These are phyloP conservation scores for Striga hermonthica DNA, from an alignment of 305 asterid genomes.

Conservation along the genomic window DNA sequence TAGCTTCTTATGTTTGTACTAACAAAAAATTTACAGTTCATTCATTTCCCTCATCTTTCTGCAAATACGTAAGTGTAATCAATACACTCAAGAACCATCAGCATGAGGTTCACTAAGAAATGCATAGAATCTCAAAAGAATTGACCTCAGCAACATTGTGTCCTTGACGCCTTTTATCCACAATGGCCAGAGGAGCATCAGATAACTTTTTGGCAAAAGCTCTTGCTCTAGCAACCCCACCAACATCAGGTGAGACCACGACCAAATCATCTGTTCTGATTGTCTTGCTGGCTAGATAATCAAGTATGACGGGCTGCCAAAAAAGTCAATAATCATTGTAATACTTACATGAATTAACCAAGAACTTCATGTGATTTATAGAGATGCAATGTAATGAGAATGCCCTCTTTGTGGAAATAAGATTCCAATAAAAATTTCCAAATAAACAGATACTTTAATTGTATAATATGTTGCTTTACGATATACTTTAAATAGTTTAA, in stretches of 20 bases:
- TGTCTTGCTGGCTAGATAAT: constrained; percentile 95
- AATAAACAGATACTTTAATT: constrained; percentile 17
- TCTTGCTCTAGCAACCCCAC: constrained; percentile 97
- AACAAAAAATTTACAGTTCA: constrained; percentile 24
- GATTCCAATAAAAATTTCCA: background rate
- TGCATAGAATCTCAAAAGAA: constrained; percentile 29
- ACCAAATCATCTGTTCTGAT: constrained; percentile 80
- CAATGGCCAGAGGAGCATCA: constrained; percentile 94
- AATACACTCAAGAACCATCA: constrained; percentile 17
- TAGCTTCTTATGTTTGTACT: constrained; percentile 20
- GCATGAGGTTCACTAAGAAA: constrained; percentile 28
- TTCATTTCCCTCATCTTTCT: constrained; percentile 25
- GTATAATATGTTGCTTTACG: background rate
- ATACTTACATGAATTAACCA: constrained; percentile 12
- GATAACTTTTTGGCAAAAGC: constrained; percentile 92
- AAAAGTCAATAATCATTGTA: constrained; percentile 13
- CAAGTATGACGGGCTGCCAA: constrained; percentile 89
- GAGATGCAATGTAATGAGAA: constrained; percentile 16
- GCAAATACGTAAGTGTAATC: background rate
- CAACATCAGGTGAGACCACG: constrained; percentile 97
- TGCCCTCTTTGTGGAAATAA: constrained; percentile 20
- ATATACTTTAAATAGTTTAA: constrained; percentile 14
- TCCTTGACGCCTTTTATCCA: constrained; percentile 90
- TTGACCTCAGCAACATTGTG: constrained; percentile 93
- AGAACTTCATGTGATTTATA: constrained; percentile 17